phyloP scores from a whole-genome alignment of 2,329 filamentous ascomycete genomes.

The Chrysoporthe austroafricana region DNA sequence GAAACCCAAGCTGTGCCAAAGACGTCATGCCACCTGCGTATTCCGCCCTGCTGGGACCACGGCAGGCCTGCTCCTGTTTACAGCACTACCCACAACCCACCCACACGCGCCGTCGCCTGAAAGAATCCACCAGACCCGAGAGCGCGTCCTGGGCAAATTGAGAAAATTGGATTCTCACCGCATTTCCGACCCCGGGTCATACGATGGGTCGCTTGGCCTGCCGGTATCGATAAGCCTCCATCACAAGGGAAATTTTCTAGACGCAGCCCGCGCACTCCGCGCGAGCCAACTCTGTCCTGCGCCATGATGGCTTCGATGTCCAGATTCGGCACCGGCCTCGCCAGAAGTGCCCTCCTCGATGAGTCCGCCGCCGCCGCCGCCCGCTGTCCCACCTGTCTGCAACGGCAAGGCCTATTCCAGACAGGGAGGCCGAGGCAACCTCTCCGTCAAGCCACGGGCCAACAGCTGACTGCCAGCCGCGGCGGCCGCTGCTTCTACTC shows the following conservation, averaged over 20 bases:
- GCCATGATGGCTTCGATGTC: constrained; percentile 29
- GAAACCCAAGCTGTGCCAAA: background rate
- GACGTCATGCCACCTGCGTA: background rate
- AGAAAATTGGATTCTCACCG: constrained; percentile 16
- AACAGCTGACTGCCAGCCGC: constrained; percentile 32
- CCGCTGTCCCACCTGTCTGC: constrained; percentile 27
- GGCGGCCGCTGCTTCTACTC: constrained; percentile 41
- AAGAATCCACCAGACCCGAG: background rate
- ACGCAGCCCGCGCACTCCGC: constrained; percentile 2
- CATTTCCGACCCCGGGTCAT: constrained; percentile 18
- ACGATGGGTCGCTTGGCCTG: constrained; percentile 24
- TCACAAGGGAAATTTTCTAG: constrained; percentile 18
- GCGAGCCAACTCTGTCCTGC: constrained; percentile 14
- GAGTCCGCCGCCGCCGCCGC: constrained; percentile 23
- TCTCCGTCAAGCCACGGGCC: constrained; percentile 27
- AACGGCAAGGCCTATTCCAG: constrained; percentile 22
- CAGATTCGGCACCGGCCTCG: constrained; percentile 28
- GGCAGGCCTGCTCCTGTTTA: background rate
- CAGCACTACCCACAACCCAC: background rate
- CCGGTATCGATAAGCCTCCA: constrained; percentile 28
- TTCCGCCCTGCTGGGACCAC: background rate
- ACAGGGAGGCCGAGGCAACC: constrained; percentile 20
- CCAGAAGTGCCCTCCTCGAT: constrained; percentile 26
- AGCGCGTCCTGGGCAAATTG: background rate
- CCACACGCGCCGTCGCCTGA: background rate